A percentile compares a stretch with the other conserved stretches of the same genome.
phyloP scores from a whole-genome alignment of 805 yeast species.

The Candida berthetii region DNA sequence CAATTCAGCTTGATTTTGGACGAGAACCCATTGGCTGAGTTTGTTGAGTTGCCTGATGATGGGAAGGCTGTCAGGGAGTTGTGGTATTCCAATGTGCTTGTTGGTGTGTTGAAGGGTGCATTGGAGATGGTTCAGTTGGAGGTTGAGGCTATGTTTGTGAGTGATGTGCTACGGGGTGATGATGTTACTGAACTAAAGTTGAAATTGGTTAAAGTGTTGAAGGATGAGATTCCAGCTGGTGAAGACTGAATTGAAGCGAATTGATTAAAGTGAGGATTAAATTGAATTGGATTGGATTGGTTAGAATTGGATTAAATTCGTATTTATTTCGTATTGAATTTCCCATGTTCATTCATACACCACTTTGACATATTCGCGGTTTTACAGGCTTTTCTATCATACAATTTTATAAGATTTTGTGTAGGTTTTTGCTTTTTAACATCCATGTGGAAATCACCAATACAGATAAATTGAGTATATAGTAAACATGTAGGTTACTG shows the following conservation, averaged over 20 bases:
- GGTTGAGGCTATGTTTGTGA: slow-evolving; percentile 73
- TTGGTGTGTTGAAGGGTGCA: slow-evolving; percentile 89
- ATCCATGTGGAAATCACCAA: too few relatives aligned
- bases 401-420: too few relatives aligned
- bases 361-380: too few relatives aligned
- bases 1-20: slow-evolving; percentile 65
- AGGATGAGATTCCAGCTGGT: slow-evolving; percentile 96
- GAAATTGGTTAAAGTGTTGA: slow-evolving; percentile 62
- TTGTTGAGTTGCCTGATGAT: slow-evolving; percentile 89
- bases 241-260: slow-evolving; percentile 52
- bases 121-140: slow-evolving; percentile 94
- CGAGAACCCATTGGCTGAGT: slow-evolving; percentile 91
- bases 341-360: too few relatives aligned
- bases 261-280: too few relatives aligned
- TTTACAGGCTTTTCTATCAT: too few relatives aligned
- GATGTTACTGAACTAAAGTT: slow-evolving; percentile 74
- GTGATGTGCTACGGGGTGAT: slow-evolving; percentile 81
- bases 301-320: too few relatives aligned
- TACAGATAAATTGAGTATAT: too few relatives aligned
- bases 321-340: too few relatives aligned
- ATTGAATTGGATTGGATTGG: too few relatives aligned
- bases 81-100: slow-evolving; percentile 89
- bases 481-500: too few relatives aligned
- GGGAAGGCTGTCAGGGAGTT: slow-evolving; percentile 61
- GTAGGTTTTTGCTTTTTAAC: too few relatives aligned